Conservation (phyloP, 2,329 filamentous ascomycete genomes). For the Penicillium sumatraense region DNA sequence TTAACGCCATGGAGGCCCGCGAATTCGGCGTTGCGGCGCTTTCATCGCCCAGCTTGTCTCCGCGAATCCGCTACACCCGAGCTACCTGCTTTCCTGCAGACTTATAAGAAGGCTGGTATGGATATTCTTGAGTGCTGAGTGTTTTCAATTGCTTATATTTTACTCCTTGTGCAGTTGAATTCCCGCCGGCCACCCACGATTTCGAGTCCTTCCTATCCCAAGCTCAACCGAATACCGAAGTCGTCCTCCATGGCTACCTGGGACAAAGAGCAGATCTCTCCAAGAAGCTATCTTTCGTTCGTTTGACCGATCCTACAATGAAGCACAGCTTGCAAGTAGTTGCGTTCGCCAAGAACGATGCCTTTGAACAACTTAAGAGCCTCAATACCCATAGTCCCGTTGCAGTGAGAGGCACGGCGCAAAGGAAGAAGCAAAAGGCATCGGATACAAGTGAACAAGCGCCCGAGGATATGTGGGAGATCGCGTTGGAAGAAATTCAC, state of each 20-base stretch:
- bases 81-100: constrained; percentile 39
- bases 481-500: constrained; percentile 66
- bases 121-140: no score
- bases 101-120: constrained; percentile 53
- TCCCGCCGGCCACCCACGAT: constrained; percentile 50
- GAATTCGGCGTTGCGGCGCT: constrained; percentile 16
- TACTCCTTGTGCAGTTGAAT: constrained; percentile 45
- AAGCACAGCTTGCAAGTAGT: constrained; percentile 55
- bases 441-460: constrained; percentile 30
- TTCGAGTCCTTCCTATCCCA: constrained; percentile 40
- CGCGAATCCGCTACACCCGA: constrained; percentile 21
- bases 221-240: constrained; percentile 40
- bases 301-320: constrained; percentile 54
- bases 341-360: constrained; percentile 45
- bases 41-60: constrained; percentile 28
- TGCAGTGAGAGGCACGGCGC: constrained; percentile 55
- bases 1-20: constrained; percentile 10
- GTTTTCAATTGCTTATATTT: constrained; percentile 7
- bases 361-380: constrained; percentile 47
- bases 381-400: constrained; percentile 60
- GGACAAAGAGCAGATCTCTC: constrained; percentile 69
- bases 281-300: constrained; percentile 72
- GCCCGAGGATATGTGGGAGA: constrained; percentile 55
- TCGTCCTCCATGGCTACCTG: constrained; percentile 73
- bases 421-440: constrained; percentile 42